phyloP scores from a whole-genome alignment of 306 rosid genomes.

The Cucumis cinereus region DNA sequence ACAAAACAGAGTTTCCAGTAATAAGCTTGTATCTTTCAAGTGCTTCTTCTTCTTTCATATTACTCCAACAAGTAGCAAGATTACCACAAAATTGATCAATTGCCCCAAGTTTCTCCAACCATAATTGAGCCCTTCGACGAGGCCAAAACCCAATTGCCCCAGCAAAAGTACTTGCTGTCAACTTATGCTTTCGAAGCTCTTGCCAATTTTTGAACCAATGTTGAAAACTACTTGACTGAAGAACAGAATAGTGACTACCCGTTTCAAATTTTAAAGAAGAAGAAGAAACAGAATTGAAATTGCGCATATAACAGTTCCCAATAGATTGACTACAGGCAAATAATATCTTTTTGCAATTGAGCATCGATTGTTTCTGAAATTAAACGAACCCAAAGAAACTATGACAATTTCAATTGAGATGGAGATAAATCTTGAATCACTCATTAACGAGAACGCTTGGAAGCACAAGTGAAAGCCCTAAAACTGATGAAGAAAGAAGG shows the following conservation, averaged over 20 bases:
- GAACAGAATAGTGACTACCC: conserved; percentile 20
- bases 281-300: not conserved
- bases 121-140: conserved; percentile 45
- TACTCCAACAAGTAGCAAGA: conserved; percentile 77
- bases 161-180: conserved; percentile 83
- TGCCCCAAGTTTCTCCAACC: conserved; percentile 78
- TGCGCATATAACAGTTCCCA: conserved; percentile 7
- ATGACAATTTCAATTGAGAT: no score
- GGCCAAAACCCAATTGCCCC: conserved; percentile 67
- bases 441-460: no score
- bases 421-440: no score
- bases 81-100: conserved; percentile 63
- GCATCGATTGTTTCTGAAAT: not conserved
- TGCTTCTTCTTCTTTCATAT: conserved; percentile 77
- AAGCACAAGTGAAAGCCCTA: no score
- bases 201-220: conserved; percentile 89
- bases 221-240: conserved; percentile 41
- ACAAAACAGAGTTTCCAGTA: conserved; percentile 53
- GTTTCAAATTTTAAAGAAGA: conserved; percentile 21
- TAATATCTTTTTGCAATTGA: conserved; percentile 5
- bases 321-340: conserved; percentile 6
- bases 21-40: conserved; percentile 74
- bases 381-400: no score
- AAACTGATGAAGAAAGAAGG: no score
- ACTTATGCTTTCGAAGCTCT: conserved; percentile 39